Base-by-base conservation (phyloP, 768 basidiomycete species). In the Amanita inopinata region DNA sequence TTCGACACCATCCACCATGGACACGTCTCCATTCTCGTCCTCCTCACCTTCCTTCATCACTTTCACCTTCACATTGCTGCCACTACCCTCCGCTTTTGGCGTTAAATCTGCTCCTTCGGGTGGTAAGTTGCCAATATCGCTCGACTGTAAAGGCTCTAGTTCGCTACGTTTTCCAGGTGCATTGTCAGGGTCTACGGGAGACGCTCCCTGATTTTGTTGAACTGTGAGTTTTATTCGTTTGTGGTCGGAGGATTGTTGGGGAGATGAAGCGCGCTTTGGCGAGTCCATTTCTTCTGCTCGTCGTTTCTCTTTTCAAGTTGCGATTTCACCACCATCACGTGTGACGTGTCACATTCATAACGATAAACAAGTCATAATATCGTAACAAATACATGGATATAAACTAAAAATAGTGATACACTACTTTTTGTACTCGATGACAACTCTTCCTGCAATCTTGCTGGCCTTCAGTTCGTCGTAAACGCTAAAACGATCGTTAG, bases 101-200 rank as follows among this genome's bases (percentile, higher is more conserved):
- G 65, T 61, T 24, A 56, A 43, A 17, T 61, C 59, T 9, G 57
- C 53, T 32, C 65, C 62, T 20, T 67, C 67, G 2, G 69, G 62
- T n/a, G 63, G 63, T 6, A 92, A 64, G 63, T 92, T 93, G 27
- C 73, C 83, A 50, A 92, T 73, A 50, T 91, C 87, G 14, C 78
- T 76, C 33, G 79, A 77, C 49, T 77, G 72, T 46, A 92, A 70
- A 36, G 90, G 90, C 53, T 91, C 89, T 45, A 87, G 75, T 63
- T 93, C 91, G 58, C 78, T 76, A 51, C 88, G 84, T 64, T 92
- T 93, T 50, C 91, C 91, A 0, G 74, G 71, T 17, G 88, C 88
- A 50, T 63, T 67, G 46, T 88, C 80, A 17, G 81, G 80, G 63
- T 92, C 87, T 10, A 89, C 83, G 15, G 79, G 74, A 3, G 75